phyloP scores from a whole-genome alignment of 2,329 filamentous ascomycete species.

The Fusarium sp. region DNA sequence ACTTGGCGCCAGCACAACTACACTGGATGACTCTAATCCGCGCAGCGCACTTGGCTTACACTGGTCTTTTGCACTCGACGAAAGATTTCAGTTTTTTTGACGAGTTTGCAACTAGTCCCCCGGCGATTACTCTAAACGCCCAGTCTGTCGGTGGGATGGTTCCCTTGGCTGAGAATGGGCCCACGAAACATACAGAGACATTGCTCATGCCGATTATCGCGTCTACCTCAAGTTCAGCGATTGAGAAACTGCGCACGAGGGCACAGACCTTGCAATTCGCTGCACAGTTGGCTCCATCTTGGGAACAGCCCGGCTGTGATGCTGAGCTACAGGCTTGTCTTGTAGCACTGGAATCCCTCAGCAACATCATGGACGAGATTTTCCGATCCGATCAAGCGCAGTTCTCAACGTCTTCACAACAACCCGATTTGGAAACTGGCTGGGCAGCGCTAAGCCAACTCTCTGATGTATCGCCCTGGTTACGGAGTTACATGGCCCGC shows the following conservation, averaged over 20 bases:
- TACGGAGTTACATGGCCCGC: slow-evolving; percentile 38
- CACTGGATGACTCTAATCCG: slow-evolving; percentile 45
- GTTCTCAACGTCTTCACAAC: not conserved
- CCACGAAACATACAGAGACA: slow-evolving; percentile 5
- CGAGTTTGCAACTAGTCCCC: not conserved
- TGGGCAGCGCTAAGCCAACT: slow-evolving; percentile 6
- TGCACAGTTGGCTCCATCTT: not conserved
- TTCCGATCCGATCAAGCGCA: not conserved
- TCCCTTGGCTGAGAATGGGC: slow-evolving; percentile 25
- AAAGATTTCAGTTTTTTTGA: not conserved
- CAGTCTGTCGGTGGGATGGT: not conserved
- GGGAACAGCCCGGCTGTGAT: not conserved
- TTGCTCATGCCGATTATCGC: slow-evolving; percentile 37
- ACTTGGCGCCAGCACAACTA: slow-evolving; percentile 7
- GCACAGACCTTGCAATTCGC: slow-evolving; percentile 19
- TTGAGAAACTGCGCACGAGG: slow-evolving; percentile 8
- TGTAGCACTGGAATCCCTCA: slow-evolving; percentile 15
- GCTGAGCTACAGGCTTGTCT: slow-evolving; percentile 29
- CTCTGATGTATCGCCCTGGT: slow-evolving; percentile 35
- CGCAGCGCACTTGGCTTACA: slow-evolving; percentile 39
- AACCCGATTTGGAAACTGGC: not conserved
- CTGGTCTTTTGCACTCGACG: slow-evolving; percentile 11
- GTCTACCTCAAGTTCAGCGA: slow-evolving; percentile 15
- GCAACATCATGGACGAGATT: slow-evolving; percentile 27
- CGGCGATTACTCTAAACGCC: not conserved